Evolutionary conservation across 805 yeast genomes (phyloP).

Genomic region (Cyberlindnera americana): DNA sequence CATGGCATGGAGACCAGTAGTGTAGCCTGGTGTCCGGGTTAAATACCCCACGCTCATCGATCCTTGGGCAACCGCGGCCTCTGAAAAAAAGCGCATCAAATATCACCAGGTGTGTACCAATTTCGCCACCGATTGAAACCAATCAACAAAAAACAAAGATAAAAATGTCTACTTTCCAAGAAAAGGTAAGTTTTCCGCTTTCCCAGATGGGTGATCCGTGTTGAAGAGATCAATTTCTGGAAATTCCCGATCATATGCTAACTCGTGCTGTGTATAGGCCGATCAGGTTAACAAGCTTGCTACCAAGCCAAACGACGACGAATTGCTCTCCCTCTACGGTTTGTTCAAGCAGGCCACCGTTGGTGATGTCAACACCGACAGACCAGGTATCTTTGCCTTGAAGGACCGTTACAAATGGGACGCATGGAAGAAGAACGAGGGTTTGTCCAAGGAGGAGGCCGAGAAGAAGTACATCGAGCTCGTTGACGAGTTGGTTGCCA

Average conservation of each 20-base stretch:
- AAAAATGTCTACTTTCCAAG: slow-evolving; percentile 10
- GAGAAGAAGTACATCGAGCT: slow-evolving; percentile 73
- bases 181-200: slow-evolving; percentile 7
- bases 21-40: slow-evolving; percentile 2
- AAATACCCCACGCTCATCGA: not conserved
- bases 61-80: not conserved
- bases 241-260: too few relatives aligned
- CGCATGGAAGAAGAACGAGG: slow-evolving; percentile 88
- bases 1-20: not conserved
- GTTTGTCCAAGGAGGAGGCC: slow-evolving; percentile 85
- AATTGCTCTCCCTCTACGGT: slow-evolving; percentile 82
- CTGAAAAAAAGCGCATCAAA: not conserved
- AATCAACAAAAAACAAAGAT: not conserved
- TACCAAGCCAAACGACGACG: slow-evolving; percentile 81
- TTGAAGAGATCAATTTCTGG: not conserved
- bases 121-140: not conserved
- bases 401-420: slow-evolving; percentile 98
- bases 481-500: slow-evolving; percentile 59
- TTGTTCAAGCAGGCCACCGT: slow-evolving; percentile 95
- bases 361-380: slow-evolving; percentile 85
- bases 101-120: too few relatives aligned
- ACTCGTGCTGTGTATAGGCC: too few relatives aligned
- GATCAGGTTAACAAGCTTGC: slow-evolving; percentile 72
- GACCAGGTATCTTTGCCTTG: slow-evolving; percentile 91
- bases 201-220: too few relatives aligned